phyloP scores from a whole-genome alignment of 2,329 filamentous ascomycete species.

The Diaporthe citriasiana region DNA sequence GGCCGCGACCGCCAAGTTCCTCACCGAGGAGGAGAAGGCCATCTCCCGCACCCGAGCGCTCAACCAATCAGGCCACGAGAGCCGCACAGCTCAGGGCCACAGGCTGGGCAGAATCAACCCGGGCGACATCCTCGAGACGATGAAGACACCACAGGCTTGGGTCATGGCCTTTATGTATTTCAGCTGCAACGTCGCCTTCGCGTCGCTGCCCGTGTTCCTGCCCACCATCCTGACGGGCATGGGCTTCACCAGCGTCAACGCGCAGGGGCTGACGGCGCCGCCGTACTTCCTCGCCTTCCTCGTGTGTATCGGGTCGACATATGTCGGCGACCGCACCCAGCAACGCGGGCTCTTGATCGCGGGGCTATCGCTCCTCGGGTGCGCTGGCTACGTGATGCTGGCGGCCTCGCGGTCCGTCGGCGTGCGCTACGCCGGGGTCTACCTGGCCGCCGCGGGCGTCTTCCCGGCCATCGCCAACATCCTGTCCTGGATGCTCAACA shows the following conservation, averaged over 20 bases:
- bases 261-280: constrained; percentile 80
- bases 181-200: constrained; percentile 75
- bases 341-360: constrained; percentile 75
- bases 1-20: constrained; percentile 65
- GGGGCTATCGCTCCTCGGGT: constrained; percentile 68
- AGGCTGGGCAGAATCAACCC: constrained; percentile 58
- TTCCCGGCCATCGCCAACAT: constrained; percentile 79
- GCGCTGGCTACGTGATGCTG: constrained; percentile 75
- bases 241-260: constrained; percentile 76
- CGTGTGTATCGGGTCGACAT: constrained; percentile 72
- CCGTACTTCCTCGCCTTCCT: constrained; percentile 78
- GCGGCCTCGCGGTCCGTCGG: constrained; percentile 64
- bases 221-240: constrained; percentile 75
- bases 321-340: constrained; percentile 74
- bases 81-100: constrained; percentile 57
- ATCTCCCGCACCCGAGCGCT: constrained; percentile 68
- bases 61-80: constrained; percentile 64
- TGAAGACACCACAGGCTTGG: constrained; percentile 65
- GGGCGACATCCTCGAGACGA: constrained; percentile 61
- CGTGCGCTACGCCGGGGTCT: constrained; percentile 63
- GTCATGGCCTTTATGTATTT: constrained; percentile 68
- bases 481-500: constrained; percentile 78
- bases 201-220: constrained; percentile 74
- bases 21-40: constrained; percentile 69
- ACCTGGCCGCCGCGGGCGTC: constrained; percentile 60